Evolutionary conservation across 306 rosid species (phyloP).

Genomic region (Crataegus laevigata): DNA sequence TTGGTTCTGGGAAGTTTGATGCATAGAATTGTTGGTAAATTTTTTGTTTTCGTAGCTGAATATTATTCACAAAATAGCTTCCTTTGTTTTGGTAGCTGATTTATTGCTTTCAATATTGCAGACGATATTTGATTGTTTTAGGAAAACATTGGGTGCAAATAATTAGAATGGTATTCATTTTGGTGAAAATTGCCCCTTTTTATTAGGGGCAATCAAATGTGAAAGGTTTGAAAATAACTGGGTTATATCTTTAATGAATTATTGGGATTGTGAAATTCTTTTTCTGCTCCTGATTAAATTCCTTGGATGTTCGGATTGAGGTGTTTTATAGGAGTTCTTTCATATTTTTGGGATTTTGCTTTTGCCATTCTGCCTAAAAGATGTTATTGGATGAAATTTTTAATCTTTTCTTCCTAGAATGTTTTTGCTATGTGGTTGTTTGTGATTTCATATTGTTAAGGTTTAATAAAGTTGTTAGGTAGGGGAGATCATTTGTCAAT

Average conservation of each 20-base stretch:
- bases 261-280: neutral
- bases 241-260: neutral
- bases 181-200: neutral
- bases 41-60: neutral
- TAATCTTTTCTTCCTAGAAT: neutral
- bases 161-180: neutral
- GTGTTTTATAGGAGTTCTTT: neutral
- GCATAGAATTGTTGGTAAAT: neutral
- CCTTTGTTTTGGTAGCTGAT: neutral
- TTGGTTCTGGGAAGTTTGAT: neutral
- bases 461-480: neutral
- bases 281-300: neutral
- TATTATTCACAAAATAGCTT: neutral
- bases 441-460: neutral
- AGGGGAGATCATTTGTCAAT: neutral
- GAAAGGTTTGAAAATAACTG: neutral
- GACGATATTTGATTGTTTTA: neutral
- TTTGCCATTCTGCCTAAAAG: neutral
- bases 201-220: neutral
- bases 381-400: neutral
- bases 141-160: neutral
- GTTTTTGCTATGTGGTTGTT: neutral
- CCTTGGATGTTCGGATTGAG: neutral
- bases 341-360: neutral
- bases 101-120: neutral